These are phyloP conservation scores for Inga laurina DNA, from an alignment of 306 rosid genomes.

Conservation along the genomic window DNA sequence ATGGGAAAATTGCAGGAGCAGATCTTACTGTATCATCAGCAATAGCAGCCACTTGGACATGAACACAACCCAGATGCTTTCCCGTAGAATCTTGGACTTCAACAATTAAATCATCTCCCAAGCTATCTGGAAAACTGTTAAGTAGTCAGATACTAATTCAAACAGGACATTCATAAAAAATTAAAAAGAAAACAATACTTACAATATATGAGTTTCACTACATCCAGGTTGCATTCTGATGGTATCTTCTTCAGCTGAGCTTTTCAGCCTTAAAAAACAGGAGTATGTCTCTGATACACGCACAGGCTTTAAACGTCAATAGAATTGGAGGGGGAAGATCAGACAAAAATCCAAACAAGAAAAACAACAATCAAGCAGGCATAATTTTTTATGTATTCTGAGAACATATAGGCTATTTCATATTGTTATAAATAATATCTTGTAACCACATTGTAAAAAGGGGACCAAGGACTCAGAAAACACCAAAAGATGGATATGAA, in stretches of 20 bases:
- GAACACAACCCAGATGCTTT: constrained; percentile 79
- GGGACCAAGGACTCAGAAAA: neutral
- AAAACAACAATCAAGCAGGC: constrained; percentile 3
- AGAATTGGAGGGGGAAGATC: neutral
- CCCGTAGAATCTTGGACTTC: constrained; percentile 95
- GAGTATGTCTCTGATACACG: constrained; percentile 72
- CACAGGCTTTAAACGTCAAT: constrained; percentile 15
- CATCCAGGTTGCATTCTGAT: constrained; percentile 93
- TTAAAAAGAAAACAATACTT: constrained; percentile 35
- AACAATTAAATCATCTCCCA: constrained; percentile 84
- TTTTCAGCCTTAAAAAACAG: constrained; percentile 84
- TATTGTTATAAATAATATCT: neutral
- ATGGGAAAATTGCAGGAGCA: constrained; percentile 18
- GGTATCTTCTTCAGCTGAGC: constrained; percentile 79
- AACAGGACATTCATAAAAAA: constrained; percentile 27
- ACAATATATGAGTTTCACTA: constrained; percentile 90
- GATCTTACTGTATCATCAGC: constrained; percentile 78
- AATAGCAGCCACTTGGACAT: constrained; percentile 82
- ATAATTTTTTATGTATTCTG: neutral
- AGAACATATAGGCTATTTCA: neutral
- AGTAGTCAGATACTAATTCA: constrained; percentile 47
- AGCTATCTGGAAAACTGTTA: constrained; percentile 95
- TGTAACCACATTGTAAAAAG: neutral
- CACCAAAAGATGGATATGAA: constrained; percentile 2
- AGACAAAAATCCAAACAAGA: constrained; percentile 3